A percentile compares a stretch with the other conserved stretches of the same genome.
Conservation (phyloP, 1,284 basidiomycete genomes). For the Kwoniella shivajii region DNA sequence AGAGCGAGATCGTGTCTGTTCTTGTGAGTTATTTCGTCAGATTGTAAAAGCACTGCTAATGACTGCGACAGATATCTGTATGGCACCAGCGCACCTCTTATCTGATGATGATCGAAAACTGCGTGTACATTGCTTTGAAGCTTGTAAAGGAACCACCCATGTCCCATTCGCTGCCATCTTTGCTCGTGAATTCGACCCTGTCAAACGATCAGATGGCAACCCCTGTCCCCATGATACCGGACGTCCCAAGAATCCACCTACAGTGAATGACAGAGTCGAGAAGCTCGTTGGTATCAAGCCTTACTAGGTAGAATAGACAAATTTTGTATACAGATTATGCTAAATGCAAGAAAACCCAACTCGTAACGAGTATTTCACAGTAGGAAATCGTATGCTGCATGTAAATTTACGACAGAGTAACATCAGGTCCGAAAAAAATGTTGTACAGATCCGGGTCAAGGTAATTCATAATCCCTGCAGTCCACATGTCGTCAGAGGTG, state of each 20-base stretch:
- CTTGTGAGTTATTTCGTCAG: constrained; percentile 15
- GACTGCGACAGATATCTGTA: constrained; percentile 21
- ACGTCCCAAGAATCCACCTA: constrained; percentile 5
- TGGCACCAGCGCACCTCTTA: constrained; percentile 25
- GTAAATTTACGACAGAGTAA: background rate
- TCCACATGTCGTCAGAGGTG: background rate
- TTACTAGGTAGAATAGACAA: constrained; percentile 5
- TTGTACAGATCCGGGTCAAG: constrained; percentile 2
- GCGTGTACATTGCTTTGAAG: constrained; percentile 19
- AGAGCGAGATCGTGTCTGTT: constrained; percentile 22
- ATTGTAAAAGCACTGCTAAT: background rate
- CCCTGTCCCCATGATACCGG: constrained; percentile 28
- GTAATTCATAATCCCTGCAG: background rate
- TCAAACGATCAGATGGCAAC: constrained; percentile 16
- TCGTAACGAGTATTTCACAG: too few relatives aligned
- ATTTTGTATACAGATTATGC: background rate
- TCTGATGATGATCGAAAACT: constrained; percentile 22
- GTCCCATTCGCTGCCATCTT: constrained; percentile 29
- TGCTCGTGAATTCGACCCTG: constrained; percentile 17
- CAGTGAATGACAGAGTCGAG: background rate
- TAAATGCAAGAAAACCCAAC: too few relatives aligned
- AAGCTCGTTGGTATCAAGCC: constrained; percentile 17
- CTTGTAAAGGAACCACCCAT: constrained; percentile 27
- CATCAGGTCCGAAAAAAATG: constrained; percentile 2
- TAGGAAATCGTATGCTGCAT: background rate